Conservation (phyloP, 306 rosid genomes). For the Arachis stenosperma region DNA sequence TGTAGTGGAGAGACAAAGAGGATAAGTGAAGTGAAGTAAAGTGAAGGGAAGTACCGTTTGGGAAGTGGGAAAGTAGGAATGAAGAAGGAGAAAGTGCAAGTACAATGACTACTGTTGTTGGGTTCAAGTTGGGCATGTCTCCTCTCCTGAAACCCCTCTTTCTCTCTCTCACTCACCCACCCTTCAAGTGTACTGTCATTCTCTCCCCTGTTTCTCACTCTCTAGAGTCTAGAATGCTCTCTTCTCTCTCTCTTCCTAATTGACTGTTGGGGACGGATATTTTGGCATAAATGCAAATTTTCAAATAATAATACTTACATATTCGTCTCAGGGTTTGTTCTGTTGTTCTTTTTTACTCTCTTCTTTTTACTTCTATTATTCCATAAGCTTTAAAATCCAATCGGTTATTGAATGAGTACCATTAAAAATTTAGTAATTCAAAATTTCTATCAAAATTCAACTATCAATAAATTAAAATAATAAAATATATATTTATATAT, state of each 20-base stretch:
- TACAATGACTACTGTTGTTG: constrained; percentile 48
- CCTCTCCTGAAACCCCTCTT: constrained; percentile 53
- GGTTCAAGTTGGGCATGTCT: constrained; percentile 72
- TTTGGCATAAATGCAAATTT: too few species aligned
- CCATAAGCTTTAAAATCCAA: too few species aligned
- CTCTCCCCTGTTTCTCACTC: not conserved
- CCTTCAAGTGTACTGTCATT: not conserved
- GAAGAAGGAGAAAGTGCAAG: constrained; percentile 48
- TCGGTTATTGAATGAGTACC: too few species aligned
- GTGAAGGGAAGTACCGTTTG: constrained; percentile 52
- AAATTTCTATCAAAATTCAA: too few species aligned
- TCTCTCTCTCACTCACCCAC: not conserved
- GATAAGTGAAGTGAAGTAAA: constrained; percentile 29
- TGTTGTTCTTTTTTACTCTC: too few species aligned
- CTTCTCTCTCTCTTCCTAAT: not conserved
- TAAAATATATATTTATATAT: too few species aligned
- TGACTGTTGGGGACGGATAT: not conserved
- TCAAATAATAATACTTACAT: too few species aligned
- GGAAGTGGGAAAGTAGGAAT: constrained; percentile 53
- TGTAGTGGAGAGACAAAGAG: constrained; percentile 25
- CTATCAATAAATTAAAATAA: too few species aligned
- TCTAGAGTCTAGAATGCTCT: constrained; percentile 27
- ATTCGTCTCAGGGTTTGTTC: too few species aligned
- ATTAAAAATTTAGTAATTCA: too few species aligned
- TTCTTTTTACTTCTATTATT: too few species aligned